Base-by-base conservation (phyloP, 2,329 filamentous ascomycete species). In the Trichoderma citrinoviride region DNA sequence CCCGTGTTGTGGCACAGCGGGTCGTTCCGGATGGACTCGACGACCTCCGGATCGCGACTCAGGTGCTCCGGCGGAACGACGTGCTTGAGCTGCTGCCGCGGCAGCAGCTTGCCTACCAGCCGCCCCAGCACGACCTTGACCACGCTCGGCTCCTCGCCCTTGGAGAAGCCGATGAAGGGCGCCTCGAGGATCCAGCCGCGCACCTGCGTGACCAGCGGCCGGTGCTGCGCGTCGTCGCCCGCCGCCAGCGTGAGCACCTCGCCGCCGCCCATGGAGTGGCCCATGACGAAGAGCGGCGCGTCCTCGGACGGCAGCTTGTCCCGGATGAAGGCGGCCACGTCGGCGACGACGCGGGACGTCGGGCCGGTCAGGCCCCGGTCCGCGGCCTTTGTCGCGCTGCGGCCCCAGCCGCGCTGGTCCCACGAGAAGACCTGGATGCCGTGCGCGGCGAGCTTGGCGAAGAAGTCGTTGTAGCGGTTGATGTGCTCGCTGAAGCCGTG, bases 401-500 rank as follows among this genome's bases (percentile, higher is more conserved):
- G 87, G 67, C 93, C 93, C 93, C 93, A 97, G 75, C 93, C 93
- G 75, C 87, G 88, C 81, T 97, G 93, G 76, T 97, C 93, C 75
- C 93, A 91, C 67, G 86, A 83, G 72, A 90, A 86, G 54, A 92
- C 85, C 72, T 91, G 87, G 71, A 97, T 93, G 67, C 90, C 91
- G 61, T 83, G 83, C 12, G 81, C 79, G 23, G 90, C 89, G 54
- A 97, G 84, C 15, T 78, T 80, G 6, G 87, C 83, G 78, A 95
- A 94, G 72, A 97, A 84, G 63, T 83, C 82, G 73, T 87, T 84
- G 79, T 97, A 96, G 65, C 87, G 85, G 77, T 90, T 87, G 75
- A 90, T 81, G 77, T 96, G 92, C 77, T 97, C 93, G 76, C 87
- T 92, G 82, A 93, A 97, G 72, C 93, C 93, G 78, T 97, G 93